Evolutionary conservation across 805 yeast genomes (phyloP).

Genomic region (Pichia cabralensis): DNA sequence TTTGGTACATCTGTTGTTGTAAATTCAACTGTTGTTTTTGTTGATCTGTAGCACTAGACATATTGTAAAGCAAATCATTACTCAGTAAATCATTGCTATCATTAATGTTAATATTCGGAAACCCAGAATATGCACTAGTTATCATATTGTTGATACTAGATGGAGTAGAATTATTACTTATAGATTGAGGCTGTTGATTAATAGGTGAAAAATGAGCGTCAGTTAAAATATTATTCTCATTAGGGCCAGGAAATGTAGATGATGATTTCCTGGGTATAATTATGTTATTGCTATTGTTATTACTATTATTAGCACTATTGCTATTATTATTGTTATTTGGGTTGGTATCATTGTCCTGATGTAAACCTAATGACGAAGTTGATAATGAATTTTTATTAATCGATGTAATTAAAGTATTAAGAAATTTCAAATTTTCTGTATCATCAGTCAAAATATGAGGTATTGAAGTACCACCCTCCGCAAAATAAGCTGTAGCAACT

Average conservation of each 20-base stretch:
- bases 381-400: conserved; percentile 15
- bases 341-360: neutral
- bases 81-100: too few species aligned
- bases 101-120: too few species aligned
- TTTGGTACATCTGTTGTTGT: too few species aligned
- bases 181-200: conserved; percentile 1
- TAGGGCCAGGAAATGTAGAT: too few species aligned
- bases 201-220: conserved; percentile 4
- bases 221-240: too few species aligned
- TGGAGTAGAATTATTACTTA: conserved; percentile 5
- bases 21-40: neutral
- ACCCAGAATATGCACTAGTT: conserved; percentile 1
- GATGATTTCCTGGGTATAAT: neutral
- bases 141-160: conserved; percentile 5
- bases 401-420: conserved; percentile 25
- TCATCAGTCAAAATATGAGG: conserved; percentile 65
- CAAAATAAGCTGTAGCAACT: conserved; percentile 54
- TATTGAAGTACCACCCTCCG: conserved; percentile 47
- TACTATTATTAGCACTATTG: conserved; percentile 7
- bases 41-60: neutral
- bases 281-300: conserved; percentile 1
- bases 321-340: conserved; percentile 10
- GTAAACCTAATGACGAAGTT: neutral
- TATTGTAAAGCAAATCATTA: too few species aligned
- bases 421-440: conserved; percentile 23